Evolutionary conservation across 768 basidiomycete species (phyloP).

Genomic region (Panaeolus papilionaceus): DNA sequence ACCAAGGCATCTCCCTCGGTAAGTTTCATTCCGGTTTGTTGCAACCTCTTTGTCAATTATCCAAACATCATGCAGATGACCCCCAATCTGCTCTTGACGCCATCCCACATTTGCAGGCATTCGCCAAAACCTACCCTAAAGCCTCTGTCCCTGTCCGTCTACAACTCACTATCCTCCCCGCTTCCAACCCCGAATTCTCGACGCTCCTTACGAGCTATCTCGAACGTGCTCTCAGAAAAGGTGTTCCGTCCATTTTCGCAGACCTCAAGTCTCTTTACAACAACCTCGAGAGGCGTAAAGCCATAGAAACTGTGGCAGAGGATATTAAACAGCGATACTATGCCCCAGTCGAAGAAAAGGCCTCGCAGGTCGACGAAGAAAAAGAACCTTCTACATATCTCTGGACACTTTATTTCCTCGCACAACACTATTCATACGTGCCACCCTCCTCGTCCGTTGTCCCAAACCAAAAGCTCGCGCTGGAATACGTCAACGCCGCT

Average conservation of each 20-base stretch:
- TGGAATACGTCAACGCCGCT: slow-evolving; percentile 69
- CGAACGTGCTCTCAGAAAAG: slow-evolving; percentile 72
- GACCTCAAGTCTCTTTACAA: slow-evolving; percentile 88
- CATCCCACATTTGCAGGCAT: slow-evolving; percentile 60
- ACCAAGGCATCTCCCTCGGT: slow-evolving; percentile 74
- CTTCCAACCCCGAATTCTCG: slow-evolving; percentile 72
- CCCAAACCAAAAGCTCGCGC: slow-evolving; percentile 53
- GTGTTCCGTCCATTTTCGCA: slow-evolving; percentile 91
- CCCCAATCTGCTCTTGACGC: slow-evolving; percentile 50
- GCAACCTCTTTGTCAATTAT: slow-evolving; percentile 25
- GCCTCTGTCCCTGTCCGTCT: slow-evolving; percentile 78
- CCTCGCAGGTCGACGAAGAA: slow-evolving; percentile 31
- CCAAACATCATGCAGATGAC: slow-evolving; percentile 51
- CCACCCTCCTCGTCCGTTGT: slow-evolving; percentile 33
- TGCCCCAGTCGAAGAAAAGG: slow-evolving; percentile 29
- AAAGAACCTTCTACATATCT: slow-evolving; percentile 82
- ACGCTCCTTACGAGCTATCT: slow-evolving; percentile 72
- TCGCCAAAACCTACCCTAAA: slow-evolving; percentile 67
- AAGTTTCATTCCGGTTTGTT: slow-evolving; percentile 26
- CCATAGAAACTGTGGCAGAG: slow-evolving; percentile 68
- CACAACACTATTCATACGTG: slow-evolving; percentile 79
- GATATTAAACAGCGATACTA: slow-evolving; percentile 52
- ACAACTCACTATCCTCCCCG: slow-evolving; percentile 59
- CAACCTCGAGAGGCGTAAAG: slow-evolving; percentile 64
- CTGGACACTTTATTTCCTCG: slow-evolving; percentile 96